Evolutionary conservation across 371 early-diverging fungal genomes (phyloP).

Genomic region (Capillidium heterosporum): DNA sequence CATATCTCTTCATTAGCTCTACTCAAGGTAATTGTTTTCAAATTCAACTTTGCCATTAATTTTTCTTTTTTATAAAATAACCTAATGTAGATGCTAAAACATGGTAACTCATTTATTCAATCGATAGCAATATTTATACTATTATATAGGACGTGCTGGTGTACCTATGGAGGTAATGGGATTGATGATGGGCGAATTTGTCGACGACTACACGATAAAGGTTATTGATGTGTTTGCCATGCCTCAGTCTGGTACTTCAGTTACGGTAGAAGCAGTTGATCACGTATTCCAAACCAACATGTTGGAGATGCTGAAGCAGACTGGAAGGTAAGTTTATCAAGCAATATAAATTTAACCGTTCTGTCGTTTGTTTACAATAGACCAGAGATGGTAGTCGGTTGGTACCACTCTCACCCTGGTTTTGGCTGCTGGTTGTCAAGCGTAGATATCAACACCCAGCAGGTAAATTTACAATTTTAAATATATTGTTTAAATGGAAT

Average conservation of each 20-base stretch:
- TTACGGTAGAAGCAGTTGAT: slow-evolving; percentile 99
- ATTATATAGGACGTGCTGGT: slow-evolving; percentile 97
- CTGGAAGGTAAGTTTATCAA: slow-evolving; percentile 56
- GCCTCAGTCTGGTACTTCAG: slow-evolving; percentile 99
- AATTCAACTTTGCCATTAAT: not conserved
- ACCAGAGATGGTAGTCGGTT: slow-evolving; percentile 99
- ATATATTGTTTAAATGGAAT: not conserved
- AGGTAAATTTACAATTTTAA: slow-evolving; percentile 26
- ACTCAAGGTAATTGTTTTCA: slow-evolving; percentile 57
- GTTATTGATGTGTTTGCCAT: slow-evolving; percentile 99
- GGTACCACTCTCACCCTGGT: slow-evolving; percentile 99
- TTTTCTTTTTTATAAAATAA: no score
- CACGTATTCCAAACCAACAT: slow-evolving; percentile 99
- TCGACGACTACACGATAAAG: slow-evolving; percentile 99
- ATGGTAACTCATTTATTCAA: slow-evolving; percentile 28
- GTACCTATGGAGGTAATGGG: slow-evolving; percentile 99
- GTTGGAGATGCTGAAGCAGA: slow-evolving; percentile 99
- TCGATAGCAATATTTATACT: slow-evolving; percentile 6
- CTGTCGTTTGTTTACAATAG: slow-evolving; percentile 17
- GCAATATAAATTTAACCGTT: not conserved
- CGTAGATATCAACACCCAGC: slow-evolving; percentile 99
- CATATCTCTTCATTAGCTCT: slow-evolving; percentile 98
- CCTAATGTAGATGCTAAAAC: slow-evolving; percentile 61
- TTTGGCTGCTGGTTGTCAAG: slow-evolving; percentile 99
- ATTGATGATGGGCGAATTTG: slow-evolving; percentile 99